Conservation (phyloP, 2,329 filamentous ascomycete species). For the Calycina herbarum region DNA sequence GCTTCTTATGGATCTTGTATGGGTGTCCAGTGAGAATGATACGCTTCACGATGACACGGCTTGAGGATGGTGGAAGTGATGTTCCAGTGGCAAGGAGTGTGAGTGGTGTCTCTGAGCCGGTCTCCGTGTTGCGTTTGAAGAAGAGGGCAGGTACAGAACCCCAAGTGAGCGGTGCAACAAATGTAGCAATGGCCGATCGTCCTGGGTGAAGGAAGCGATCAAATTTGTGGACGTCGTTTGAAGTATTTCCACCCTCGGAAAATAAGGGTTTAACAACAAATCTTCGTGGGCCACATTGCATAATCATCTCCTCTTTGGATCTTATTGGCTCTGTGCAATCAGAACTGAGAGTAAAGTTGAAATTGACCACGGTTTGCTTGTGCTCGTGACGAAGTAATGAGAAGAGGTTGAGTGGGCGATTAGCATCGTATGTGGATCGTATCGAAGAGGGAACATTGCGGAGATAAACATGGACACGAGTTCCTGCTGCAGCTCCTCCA, state of each 20-base stretch:
- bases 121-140: constrained; percentile 64
- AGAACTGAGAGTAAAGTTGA: constrained; percentile 81
- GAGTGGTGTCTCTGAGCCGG: constrained; percentile 52
- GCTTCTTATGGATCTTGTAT: constrained; percentile 97
- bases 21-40: constrained; percentile 93
- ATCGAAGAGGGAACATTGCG: constrained; percentile 56
- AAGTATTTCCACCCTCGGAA: constrained; percentile 84
- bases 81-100: constrained; percentile 85
- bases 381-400: constrained; percentile 92
- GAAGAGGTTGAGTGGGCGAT: constrained; percentile 71
- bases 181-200: constrained; percentile 82
- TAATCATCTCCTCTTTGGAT: constrained; percentile 87
- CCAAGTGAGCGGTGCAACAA: constrained; percentile 90
- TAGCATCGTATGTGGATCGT: constrained; percentile 52
- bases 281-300: constrained; percentile 86
- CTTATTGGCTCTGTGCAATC: constrained; percentile 76
- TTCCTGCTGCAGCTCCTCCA: constrained; percentile 84
- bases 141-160: constrained; percentile 87
- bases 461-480: constrained; percentile 78
- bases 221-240: constrained; percentile 97
- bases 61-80: constrained; percentile 72
- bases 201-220: constrained; percentile 90
- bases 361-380: constrained; percentile 87
- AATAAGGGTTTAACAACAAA: constrained; percentile 88
- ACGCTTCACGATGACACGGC: constrained; percentile 86